Conservation (phyloP, 495 filamentous ascomycete genomes). For the Annulohypoxylon moriforme region DNA sequence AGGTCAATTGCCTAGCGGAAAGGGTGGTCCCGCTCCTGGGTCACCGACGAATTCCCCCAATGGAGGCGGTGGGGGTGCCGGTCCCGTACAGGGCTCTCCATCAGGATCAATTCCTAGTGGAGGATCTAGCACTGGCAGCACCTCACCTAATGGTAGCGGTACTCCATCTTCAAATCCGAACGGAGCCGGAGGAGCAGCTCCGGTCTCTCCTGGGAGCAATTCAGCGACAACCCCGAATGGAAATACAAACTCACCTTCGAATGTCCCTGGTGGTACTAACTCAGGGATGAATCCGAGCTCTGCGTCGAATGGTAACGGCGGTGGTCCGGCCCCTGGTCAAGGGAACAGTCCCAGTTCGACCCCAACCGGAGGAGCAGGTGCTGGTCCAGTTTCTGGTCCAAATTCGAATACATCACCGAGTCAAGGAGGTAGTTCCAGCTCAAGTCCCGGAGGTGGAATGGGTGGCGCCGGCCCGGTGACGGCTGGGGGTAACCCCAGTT, state of each 20-base stretch:
- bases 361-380: conserved; percentile 24
- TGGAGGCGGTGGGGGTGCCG: background rate
- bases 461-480: conserved; percentile 22
- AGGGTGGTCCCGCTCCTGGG: conserved; percentile 10
- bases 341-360: conserved; percentile 13
- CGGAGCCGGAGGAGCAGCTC: conserved; percentile 5
- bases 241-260: conserved; percentile 8
- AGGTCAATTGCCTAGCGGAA: conserved; percentile 37
- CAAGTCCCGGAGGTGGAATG: conserved; percentile 19
- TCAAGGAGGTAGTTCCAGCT: conserved; percentile 24
- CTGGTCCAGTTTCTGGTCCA: background rate
- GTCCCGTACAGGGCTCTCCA: background rate
- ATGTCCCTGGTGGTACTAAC: background rate
- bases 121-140: conserved; percentile 2
- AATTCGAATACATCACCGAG: conserved; percentile 12
- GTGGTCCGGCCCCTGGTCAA: conserved; percentile 25
- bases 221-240: conserved; percentile 3
- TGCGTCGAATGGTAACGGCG: conserved; percentile 23
- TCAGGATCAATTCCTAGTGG: conserved; percentile 4
- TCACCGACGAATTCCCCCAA: conserved; percentile 4
- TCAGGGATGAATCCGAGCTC: conserved; percentile 14
- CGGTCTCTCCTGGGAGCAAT: conserved; percentile 6
- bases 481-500: conserved; percentile 13
- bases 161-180: conserved; percentile 13
- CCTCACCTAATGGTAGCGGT: conserved; percentile 9